Evolutionary conservation across 2,329 filamentous ascomycete species (phyloP), one percentile per base, ranked within the genome.

Genomic region (Ascochyta koolunga): DNA sequence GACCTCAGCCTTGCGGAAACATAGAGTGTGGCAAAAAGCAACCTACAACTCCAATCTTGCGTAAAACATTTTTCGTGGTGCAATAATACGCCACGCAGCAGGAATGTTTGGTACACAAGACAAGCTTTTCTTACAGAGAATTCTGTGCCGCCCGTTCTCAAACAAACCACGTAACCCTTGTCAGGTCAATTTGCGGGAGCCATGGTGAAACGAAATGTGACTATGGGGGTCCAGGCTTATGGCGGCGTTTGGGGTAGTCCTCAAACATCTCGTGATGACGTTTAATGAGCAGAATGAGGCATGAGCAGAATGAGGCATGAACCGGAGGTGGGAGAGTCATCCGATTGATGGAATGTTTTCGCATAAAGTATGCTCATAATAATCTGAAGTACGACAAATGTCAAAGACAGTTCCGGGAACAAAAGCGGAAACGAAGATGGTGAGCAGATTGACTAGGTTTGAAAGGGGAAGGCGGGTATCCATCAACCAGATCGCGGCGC

Each of bases 311-410:
- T 31, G 8, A 39, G 32, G 42, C 29, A 42, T 6, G 31, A 19
- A 37, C 46, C 22, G 25, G 39, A 42, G 16, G 32, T 32, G 35
- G 21, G 38, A 13, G 16, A 33, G 25, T 15, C 13, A 11, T 56
- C 56, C 39, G 55, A 65, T 66, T 66, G 64, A 64, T 58, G 62
- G 64, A 65, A 62, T 45, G 47, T 48, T 9, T 35, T 37, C 5
- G 38, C 45, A 43, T 44, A 5, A 18, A 19, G 15, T 9, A 18
- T 39, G 36, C 25, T 18, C 19, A 48, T 27, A 42, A n/a, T n/a
- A n/a, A n/a, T n/a, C n/a, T 24, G 16, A 40, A 42, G 19, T 16
- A 18, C 37, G 18, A 49, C 40, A 53, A 27, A 43, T 47, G 41
- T 48, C 56, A 52, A n/a, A 37, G 33, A 35, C 24, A 19, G 36